Conservation (phyloP, 2,329 filamentous ascomycete species). For the Gnomoniopsis sp. region DNA sequence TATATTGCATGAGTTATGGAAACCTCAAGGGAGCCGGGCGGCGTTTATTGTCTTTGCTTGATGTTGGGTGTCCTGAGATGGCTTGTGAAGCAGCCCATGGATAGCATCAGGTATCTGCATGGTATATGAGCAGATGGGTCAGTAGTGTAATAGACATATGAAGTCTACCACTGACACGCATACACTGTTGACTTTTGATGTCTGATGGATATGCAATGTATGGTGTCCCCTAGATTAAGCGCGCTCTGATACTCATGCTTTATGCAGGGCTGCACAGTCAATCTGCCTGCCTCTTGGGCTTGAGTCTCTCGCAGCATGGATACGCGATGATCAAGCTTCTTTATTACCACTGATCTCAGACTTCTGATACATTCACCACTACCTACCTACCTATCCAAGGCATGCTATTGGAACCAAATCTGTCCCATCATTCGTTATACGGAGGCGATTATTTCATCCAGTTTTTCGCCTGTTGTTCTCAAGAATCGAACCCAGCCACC, state of each 20-base stretch:
- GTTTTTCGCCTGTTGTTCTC: not conserved
- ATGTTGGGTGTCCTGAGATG: constrained; percentile 13
- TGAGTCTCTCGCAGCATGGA: no score
- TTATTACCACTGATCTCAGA: not conserved
- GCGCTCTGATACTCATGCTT: not conserved
- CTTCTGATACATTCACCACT: not conserved
- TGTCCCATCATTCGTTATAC: no score
- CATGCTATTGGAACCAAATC: no score
- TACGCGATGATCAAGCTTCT: not conserved
- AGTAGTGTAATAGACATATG: constrained; percentile 5
- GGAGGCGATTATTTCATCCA: no score
- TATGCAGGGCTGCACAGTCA: not conserved
- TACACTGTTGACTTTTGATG: not conserved
- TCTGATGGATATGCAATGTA: not conserved
- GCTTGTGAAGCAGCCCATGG: constrained; percentile 1
- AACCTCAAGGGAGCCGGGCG: constrained; percentile 3
- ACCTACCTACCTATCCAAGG: no score
- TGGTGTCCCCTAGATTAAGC: no score
- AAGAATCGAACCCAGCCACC: not conserved
- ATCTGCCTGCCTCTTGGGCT: no score
- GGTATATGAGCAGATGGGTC: constrained; percentile 1
- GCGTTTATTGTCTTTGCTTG: constrained; percentile 19
- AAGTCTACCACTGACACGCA: not conserved
- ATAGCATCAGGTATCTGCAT: not conserved
- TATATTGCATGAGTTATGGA: constrained; percentile 16